Evolutionary conservation across 805 yeast genomes (phyloP), one percentile per base, ranked within the genome.

Genomic region (Teunomyces atbi): DNA sequence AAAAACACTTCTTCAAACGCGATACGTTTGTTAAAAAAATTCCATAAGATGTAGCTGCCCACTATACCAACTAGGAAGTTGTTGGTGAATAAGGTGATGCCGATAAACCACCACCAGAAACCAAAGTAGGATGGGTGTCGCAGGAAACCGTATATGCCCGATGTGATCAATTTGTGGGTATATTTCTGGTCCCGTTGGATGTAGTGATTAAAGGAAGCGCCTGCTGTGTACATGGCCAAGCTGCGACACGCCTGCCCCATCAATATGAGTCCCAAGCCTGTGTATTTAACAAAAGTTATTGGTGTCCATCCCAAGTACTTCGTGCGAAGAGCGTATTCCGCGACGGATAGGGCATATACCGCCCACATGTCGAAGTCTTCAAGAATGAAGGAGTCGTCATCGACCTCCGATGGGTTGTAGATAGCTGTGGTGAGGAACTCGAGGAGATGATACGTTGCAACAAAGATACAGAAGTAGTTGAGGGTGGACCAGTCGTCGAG

Each of bases 121-220:
- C 97, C 99, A 34, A 82, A 77, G 65, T 94, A 94, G 41, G 95
- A 84, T 5, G 99, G 99, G 62, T 94, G 99, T 50, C 99, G 74
- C 12, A 79, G 66, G 20, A 65, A 52, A 1, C 72, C 47, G 63
- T 92, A 94, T 3, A 92, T 68, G 0, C 97, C 98, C 8, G 65
- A 54, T 0, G 89, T 88, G 10, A 94, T 84, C 36, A 94, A 71
- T 7, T 54, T 65, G 61, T 94, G 99, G 0, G 64, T 54, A 27
- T 69, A 62, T 6, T 56, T 43, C 44, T 76, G 82, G 13, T 66
- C 61, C 2, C 76, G 62, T 40, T 83, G 89, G 1, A 94, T 79
- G 36, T 82, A 66, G 64, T 94, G 99, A 43, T 89, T 85, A 67
- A 94, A 94, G 3, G 95, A 88, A 44, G 78, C 76, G 1, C 90